Evolutionary conservation across 2,329 filamentous ascomycete genomes (phyloP), one percentile per base, ranked within the genome.

Genomic region (Septoria petroselini): DNA sequence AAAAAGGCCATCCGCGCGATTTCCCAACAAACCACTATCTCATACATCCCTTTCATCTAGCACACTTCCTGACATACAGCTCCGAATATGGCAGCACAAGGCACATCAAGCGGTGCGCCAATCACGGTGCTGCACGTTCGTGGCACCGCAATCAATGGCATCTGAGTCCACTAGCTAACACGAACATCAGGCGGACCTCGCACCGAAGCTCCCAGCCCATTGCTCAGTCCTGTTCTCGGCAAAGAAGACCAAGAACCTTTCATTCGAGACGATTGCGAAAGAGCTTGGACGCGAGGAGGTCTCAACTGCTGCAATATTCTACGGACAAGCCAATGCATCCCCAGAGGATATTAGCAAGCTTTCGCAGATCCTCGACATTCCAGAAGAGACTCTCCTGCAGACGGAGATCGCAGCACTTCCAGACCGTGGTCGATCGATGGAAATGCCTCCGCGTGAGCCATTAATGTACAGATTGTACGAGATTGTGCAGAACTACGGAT

Each of bases 401-500:
- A 72, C 75, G 3, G 80, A 88, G 61, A 75, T 93, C 55, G 75
- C 76, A 27, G 85, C 82, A 0, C 91, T 87, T 64, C 91, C 90
- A 0, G 88, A 95, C 68, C 81, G 91, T 2, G 91, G 91, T 27
- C 77, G 83, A 45, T 80, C 84, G 0, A 81, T 88, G 1, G 85
- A 89, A 50, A 91, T 93, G 87, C 88, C 88, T 1, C 88, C 88
- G 0, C 83, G 81, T 52, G 89, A 95, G 67, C 89, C 89, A 3
- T 71, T 94, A 60, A 91, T 96, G 65, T 97, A 97, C 70, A 78
- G 91, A 2, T 70, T 96, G 52, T 96, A 89, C 69, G 91, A 97
- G 76, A 86, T 96, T 66, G 85, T 97, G 55, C 91, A 96, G 74
- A 97, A 95, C 70, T 96, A 96, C 65, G 91, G 91, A 1, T 94